Conservation (phyloP, 2,329 filamentous ascomycete species). For the Myotisia sp. region DNA sequence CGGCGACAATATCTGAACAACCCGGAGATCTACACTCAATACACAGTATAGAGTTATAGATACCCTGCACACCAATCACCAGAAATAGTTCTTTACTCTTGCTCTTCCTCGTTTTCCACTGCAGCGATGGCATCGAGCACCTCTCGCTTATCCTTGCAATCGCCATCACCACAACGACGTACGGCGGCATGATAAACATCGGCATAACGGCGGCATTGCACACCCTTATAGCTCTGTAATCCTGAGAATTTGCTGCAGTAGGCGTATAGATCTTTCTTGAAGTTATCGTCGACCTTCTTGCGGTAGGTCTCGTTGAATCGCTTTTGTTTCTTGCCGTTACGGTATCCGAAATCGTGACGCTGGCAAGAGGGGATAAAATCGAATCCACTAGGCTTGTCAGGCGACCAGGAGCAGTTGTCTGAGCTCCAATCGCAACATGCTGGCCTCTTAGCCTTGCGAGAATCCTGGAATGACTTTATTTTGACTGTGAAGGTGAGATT, state of each 20-base stretch:
- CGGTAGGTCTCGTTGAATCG: conserved; percentile 34
- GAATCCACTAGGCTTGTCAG: conserved; percentile 21
- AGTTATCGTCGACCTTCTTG: conserved; percentile 37
- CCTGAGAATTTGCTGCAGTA: conserved; percentile 8
- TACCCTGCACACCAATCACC: too few relatives aligned
- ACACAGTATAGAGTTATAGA: too few relatives aligned
- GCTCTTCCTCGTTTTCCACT: too few relatives aligned
- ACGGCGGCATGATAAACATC: conserved; percentile 9
- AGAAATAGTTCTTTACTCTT: too few relatives aligned
- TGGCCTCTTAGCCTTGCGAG: conserved; percentile 30
- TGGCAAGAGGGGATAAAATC: conserved; percentile 31
- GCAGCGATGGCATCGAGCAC: too few relatives aligned
- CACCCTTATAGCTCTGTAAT: conserved; percentile 1
- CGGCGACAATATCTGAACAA: too few relatives aligned
- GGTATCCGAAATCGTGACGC: conserved; percentile 45
- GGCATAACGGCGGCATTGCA: conserved; percentile 6
- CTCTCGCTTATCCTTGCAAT: too few relatives aligned
- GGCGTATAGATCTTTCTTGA: conserved; percentile 25
- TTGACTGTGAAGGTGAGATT: conserved; percentile 33
- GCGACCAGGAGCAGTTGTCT: conserved; percentile 24
- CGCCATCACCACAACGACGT: conserved; percentile 8
- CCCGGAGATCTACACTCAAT: too few relatives aligned
- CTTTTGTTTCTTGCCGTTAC: conserved; percentile 38
- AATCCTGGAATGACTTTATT: conserved; percentile 30
- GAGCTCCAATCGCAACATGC: conserved; percentile 23